These are phyloP conservation scores for Sporothrix curviconia DNA, from an alignment of 2,329 filamentous ascomycete genomes.

Conservation along the genomic window DNA sequence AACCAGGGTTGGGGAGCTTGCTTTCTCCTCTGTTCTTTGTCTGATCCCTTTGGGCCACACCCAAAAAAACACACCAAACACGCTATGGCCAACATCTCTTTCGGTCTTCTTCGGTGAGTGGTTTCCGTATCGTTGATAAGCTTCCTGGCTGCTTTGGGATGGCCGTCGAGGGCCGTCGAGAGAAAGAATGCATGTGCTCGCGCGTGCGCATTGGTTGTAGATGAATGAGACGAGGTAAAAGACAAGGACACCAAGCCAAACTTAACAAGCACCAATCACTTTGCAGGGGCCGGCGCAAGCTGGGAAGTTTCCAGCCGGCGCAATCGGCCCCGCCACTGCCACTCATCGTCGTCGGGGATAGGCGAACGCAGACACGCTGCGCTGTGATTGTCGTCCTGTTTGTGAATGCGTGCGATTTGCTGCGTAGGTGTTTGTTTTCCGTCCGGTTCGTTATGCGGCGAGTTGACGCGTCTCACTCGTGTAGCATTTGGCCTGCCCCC, in stretches of 20 bases:
- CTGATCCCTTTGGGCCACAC: background rate
- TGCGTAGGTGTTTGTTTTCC: too few relatives aligned
- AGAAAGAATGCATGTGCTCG: too few relatives aligned
- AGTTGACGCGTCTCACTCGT: background rate
- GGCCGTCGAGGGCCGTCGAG: too few relatives aligned
- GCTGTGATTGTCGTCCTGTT: background rate
- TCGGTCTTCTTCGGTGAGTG: too few relatives aligned
- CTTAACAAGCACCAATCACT: conserved; percentile 29
- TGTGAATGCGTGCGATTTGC: too few relatives aligned
- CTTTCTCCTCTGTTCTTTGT: background rate
- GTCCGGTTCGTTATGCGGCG: background rate
- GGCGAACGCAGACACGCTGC: background rate
- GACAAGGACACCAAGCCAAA: background rate
- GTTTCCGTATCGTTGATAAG: too few relatives aligned
- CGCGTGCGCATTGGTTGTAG: too few relatives aligned
- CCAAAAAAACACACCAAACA: too few relatives aligned
- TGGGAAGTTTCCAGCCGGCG: conserved; percentile 6
- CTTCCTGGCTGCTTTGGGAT: too few relatives aligned
- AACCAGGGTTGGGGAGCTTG: background rate
- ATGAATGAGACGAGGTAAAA: background rate
- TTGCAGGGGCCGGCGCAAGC: conserved; percentile 53
- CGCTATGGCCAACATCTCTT: too few relatives aligned
- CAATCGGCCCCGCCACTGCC: conserved; percentile 17
- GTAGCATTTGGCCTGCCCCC: background rate
- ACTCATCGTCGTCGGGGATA: conserved; percentile 10